Base-by-base conservation (phyloP, 108 stramenopile species). In the Chaetoceros tenuissimus region DNA sequence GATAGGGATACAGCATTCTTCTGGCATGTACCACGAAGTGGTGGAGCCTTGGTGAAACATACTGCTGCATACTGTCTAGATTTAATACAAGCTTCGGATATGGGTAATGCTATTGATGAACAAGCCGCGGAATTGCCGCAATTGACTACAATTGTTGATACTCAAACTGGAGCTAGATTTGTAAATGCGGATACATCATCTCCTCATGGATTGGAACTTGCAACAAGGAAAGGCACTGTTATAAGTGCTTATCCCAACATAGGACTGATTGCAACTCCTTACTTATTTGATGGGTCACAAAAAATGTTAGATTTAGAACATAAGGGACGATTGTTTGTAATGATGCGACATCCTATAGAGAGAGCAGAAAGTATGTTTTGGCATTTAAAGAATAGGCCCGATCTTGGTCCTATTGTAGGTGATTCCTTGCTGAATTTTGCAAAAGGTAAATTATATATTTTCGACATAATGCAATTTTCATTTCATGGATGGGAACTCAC, bases 271-370 rank as follows among this genome's bases (percentile, higher is more conserved):
- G 60, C 62, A 0, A 63, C 74, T 3, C 46, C 57, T 10, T 70
- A 67, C 46, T 74, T 78, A 20, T 50, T 59, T 45, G 57, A 67
- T 40, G 73, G 66, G 5, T 48, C 62, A 44, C 48, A 44, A 26
- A 62, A 30, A 13, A n/a, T 75, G 50, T 71, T 75, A 49, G 54
- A 60, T 48, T 19, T 25, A 24, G 59, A 54, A 16, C 61, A 71
- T 22, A 59, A 71, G 29, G 77, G 77, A 10, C 53, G 61, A 19
- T 34, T 51, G 46, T 51, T 74, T 40, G 53, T 69, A 13, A 66
- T 77, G 24, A 66, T 78, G 47, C 69, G 74, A 50, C 63, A 75
- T 61, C 74, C 74, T 2, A 69, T 75, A 31, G 74, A 75, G 23
- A 44, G 74, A 23, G 64, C 74, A 2, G 66, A 50, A 1, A 71